A percentile compares a stretch with the other conserved stretches of the same genome.
phyloP scores from a whole-genome alignment of 805 yeast genomes.

The Saccharomycopsis olivae region DNA sequence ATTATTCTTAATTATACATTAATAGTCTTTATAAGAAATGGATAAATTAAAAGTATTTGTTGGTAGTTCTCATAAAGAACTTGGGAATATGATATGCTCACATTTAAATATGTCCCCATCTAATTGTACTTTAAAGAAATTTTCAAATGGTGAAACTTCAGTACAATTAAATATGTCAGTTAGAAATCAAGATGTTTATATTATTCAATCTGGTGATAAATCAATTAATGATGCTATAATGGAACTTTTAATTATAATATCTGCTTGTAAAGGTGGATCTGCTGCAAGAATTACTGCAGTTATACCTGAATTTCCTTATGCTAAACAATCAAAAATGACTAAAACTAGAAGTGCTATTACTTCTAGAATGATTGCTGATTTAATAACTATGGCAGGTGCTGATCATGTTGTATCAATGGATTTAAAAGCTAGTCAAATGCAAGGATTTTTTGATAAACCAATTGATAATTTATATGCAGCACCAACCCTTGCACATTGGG shows the following conservation, averaged over 20 bases:
- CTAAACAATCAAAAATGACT: constrained; percentile 63
- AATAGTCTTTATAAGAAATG: constrained; percentile 18
- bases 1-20: too few species aligned
- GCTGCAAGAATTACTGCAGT: constrained; percentile 92
- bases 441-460: constrained; percentile 54
- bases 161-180: constrained; percentile 82
- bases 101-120: constrained; percentile 27
- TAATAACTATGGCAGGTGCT: constrained; percentile 51
- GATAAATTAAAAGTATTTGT: constrained; percentile 28
- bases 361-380: constrained; percentile 33
- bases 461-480: constrained; percentile 50
- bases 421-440: constrained; percentile 54
- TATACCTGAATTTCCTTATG: constrained; percentile 92
- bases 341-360: constrained; percentile 25
- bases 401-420: constrained; percentile 57
- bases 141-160: constrained; percentile 82
- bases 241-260: constrained; percentile 81
- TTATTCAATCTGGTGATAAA: constrained; percentile 66
- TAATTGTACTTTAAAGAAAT: constrained; percentile 47
- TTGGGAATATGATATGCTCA: constrained; percentile 26
- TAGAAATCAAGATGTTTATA: constrained; percentile 80
- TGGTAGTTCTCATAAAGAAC: constrained; percentile 27
- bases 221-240: constrained; percentile 72
- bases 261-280: constrained; percentile 93
- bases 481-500: constrained; percentile 47